These are phyloP conservation scores for Aristolochia contorta DNA, from an alignment of 164 flowering plant genomes.

Conservation along the genomic window DNA sequence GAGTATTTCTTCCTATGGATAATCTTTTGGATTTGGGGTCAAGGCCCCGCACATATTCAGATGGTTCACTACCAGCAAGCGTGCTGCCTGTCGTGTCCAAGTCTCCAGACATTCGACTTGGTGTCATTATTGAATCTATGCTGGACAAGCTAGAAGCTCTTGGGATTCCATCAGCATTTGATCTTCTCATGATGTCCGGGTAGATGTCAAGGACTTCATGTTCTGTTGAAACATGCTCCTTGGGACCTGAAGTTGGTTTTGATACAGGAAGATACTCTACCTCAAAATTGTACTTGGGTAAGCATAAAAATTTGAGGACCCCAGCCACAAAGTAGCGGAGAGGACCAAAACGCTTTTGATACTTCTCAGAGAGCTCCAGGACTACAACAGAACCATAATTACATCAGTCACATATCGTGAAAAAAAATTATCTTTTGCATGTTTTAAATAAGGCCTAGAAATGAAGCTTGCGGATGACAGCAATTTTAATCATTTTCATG, in stretches of 20 bases:
- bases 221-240: slow-evolving; percentile 31
- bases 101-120: slow-evolving; percentile 84
- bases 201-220: slow-evolving; percentile 62
- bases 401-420: too few relatives aligned
- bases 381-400: slow-evolving; percentile 34
- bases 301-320: slow-evolving; percentile 78
- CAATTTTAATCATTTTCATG: too few relatives aligned
- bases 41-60: slow-evolving; percentile 86
- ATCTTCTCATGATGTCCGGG: slow-evolving; percentile 75
- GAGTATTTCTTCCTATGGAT: slow-evolving; percentile 75
- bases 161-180: slow-evolving; percentile 70
- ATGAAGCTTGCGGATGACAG: too few relatives aligned
- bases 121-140: slow-evolving; percentile 95
- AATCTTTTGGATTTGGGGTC: slow-evolving; percentile 83
- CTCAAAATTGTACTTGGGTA: slow-evolving; percentile 88
- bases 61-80: slow-evolving; percentile 83
- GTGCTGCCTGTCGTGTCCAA: slow-evolving; percentile 68
- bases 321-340: slow-evolving; percentile 97
- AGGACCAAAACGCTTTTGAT: slow-evolving; percentile 96
- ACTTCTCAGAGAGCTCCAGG: slow-evolving; percentile 92
- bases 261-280: slow-evolving; percentile 88
- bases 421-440: too few relatives aligned
- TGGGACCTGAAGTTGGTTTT: slow-evolving; percentile 30
- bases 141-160: slow-evolving; percentile 97
- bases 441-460: too few relatives aligned